phyloP scores from a whole-genome alignment of 306 rosid species.

The Quercus mongolica region DNA sequence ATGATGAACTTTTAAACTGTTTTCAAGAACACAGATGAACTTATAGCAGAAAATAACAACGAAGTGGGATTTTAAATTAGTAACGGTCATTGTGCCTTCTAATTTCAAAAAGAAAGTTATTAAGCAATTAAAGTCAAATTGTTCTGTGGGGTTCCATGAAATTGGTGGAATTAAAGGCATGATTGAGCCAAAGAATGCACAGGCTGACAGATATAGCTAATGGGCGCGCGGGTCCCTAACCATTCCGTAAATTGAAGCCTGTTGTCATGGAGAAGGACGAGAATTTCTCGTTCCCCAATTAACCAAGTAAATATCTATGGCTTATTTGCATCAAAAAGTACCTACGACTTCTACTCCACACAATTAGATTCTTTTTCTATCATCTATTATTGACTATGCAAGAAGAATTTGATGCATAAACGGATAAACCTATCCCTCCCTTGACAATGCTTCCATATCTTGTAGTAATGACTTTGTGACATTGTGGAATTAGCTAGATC shows the following conservation, averaged over 20 bases:
- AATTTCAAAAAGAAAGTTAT: neutral
- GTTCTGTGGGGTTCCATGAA: slow-evolving; percentile 1
- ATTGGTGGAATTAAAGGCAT: neutral
- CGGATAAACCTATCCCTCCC: no score
- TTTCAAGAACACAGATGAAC: neutral
- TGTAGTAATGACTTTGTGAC: no score
- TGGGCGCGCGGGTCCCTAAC: neutral
- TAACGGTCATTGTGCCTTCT: neutral
- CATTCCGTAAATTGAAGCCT: neutral
- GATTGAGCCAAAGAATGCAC: neutral
- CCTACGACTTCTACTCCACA: no score
- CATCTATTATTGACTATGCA: no score
- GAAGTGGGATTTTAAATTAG: neutral
- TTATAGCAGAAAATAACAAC: neutral
- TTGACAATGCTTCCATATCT: no score
- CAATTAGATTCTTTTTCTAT: no score
- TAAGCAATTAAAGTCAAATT: neutral
- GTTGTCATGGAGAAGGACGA: no score
- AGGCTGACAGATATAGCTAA: neutral
- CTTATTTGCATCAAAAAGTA: no score
- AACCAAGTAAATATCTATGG: no score
- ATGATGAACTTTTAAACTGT: neutral
- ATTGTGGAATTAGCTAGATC: no score
- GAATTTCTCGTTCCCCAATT: no score
- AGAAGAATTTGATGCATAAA: no score